Conservation (phyloP, 2,329 filamentous ascomycete species). For the Diplodia corticola region DNA sequence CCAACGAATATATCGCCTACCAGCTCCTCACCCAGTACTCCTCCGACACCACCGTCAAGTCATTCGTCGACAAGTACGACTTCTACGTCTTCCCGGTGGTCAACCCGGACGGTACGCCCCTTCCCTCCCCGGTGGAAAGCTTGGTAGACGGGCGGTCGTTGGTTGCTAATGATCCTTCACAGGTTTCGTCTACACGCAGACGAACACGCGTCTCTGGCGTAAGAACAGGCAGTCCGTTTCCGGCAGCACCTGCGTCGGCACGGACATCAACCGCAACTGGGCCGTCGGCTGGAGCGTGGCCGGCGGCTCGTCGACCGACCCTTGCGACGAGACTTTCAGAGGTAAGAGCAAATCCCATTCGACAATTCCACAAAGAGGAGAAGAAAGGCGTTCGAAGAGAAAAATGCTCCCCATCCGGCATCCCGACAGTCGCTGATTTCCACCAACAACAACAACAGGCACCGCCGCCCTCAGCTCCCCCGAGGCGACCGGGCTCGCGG, state of each 20-base stretch:
- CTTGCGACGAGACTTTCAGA: constrained; percentile 37
- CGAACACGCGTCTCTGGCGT: constrained; percentile 41
- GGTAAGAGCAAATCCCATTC: constrained; percentile 44
- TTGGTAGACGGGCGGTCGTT: background rate
- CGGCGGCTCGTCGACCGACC: constrained; percentile 37
- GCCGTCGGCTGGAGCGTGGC: constrained; percentile 36
- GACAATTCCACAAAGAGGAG: no score
- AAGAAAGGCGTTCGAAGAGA: background rate
- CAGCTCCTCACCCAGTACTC: constrained; percentile 39
- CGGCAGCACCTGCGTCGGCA: constrained; percentile 36
- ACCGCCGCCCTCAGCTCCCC: constrained; percentile 37
- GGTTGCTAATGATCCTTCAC: background rate
- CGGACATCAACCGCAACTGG: constrained; percentile 46
- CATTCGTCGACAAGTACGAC: constrained; percentile 62
- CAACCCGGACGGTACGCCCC: constrained; percentile 38
- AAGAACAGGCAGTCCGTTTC: constrained; percentile 40
- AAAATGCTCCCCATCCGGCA: background rate
- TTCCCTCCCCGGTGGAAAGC: no score
- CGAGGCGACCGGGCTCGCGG: constrained; percentile 46
- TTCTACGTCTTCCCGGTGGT: constrained; percentile 58
- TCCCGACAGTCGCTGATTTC: background rate
- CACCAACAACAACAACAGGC: constrained; percentile 46
- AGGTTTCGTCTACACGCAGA: constrained; percentile 42
- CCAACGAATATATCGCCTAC: constrained; percentile 38
- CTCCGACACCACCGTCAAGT: constrained; percentile 33